A percentile compares a stretch with the other conserved stretches of the same genome.
phyloP scores from a whole-genome alignment of 148 eudicot genomes.

The Vaccinium corymbosum region DNA sequence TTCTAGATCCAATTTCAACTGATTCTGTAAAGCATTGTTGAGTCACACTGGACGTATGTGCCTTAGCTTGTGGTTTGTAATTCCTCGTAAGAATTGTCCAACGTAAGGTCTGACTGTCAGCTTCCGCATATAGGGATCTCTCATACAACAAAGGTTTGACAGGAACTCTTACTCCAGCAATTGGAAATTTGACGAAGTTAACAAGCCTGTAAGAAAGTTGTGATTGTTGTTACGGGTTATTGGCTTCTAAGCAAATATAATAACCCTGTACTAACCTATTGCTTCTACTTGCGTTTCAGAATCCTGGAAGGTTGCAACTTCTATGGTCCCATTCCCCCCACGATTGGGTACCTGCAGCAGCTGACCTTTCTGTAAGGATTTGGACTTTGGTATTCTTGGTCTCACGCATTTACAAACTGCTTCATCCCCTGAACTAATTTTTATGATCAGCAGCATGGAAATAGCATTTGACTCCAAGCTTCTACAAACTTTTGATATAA shows the following conservation, averaged over 20 bases:
- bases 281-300: slow-evolving; percentile 34
- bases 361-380: slow-evolving; percentile 61
- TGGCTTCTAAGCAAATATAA: background rate
- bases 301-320: slow-evolving; percentile 68
- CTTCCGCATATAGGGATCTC: slow-evolving; percentile 50
- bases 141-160: slow-evolving; percentile 66
- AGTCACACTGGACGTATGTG: background rate
- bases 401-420: background rate
- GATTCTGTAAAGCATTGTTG: background rate
- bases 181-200: slow-evolving; percentile 54
- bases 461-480: background rate
- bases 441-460: background rate
- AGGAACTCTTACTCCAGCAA: slow-evolving; percentile 60
- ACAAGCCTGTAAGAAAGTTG: slow-evolving; percentile 51
- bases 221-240: background rate
- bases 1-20: background rate
- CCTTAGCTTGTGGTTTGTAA: background rate
- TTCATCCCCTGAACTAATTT: background rate
- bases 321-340: slow-evolving; percentile 60
- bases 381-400: background rate
- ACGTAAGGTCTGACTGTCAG: background rate
- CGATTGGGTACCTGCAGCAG: slow-evolving; percentile 53
- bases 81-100: background rate
- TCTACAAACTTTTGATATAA: background rate
- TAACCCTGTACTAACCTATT: background rate